A percentile compares a stretch with the other conserved stretches of the same genome.
These are phyloP conservation scores for Zygotorulaspora mrakii DNA, from an alignment of 1,139 yeast species.

Conservation along the genomic window DNA sequence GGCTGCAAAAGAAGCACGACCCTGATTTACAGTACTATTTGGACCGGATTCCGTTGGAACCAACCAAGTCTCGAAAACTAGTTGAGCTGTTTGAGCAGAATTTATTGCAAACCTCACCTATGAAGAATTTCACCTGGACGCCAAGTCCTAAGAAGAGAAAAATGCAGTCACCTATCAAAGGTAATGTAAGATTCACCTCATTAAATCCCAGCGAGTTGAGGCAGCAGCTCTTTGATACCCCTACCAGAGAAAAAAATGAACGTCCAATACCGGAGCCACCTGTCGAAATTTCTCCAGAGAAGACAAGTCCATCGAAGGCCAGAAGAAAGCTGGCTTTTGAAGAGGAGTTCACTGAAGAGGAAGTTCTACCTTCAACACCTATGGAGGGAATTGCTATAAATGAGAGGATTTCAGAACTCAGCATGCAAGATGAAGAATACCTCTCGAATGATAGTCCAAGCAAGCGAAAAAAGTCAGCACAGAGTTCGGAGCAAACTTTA, in stretches of 20 bases:
- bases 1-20: slow-evolving; percentile 43
- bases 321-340: slow-evolving; percentile 38
- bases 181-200: slow-evolving; percentile 28
- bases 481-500: slow-evolving; percentile 1
- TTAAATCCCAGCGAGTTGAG: slow-evolving; percentile 31
- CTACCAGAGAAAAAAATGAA: slow-evolving; percentile 16
- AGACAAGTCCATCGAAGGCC: slow-evolving; percentile 16
- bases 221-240: slow-evolving; percentile 31
- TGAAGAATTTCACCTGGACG: slow-evolving; percentile 31
- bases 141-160: slow-evolving; percentile 31
- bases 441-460: not conserved
- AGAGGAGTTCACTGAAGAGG: slow-evolving; percentile 27
- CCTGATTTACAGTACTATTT: slow-evolving; percentile 44
- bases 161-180: slow-evolving; percentile 21
- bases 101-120: slow-evolving; percentile 33
- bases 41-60: slow-evolving; percentile 57
- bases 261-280: slow-evolving; percentile 1
- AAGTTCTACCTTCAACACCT: slow-evolving; percentile 11
- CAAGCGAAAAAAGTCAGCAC: not conserved
- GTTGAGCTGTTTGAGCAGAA: slow-evolving; percentile 44
- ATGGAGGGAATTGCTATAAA: slow-evolving; percentile 5
- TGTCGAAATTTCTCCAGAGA: slow-evolving; percentile 1
- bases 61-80: slow-evolving; percentile 42
- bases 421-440: not conserved
- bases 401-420: not conserved